Evolutionary conservation across 345 rosid species (phyloP), one percentile per base, ranked within the genome.

Genomic region (Moricandia arvensis): DNA sequence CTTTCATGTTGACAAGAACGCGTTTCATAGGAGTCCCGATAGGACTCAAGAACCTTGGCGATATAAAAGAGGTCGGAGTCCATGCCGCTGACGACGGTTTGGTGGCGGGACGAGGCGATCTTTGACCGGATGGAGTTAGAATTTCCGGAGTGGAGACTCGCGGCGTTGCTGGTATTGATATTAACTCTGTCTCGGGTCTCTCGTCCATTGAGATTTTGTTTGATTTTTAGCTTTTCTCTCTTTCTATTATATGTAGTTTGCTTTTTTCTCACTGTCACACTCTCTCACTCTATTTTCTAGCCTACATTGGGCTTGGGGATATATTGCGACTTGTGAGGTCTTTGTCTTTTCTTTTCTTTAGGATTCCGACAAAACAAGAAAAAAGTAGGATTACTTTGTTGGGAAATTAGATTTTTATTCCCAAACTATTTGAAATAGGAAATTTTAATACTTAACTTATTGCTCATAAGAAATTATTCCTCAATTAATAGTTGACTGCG

Each of bases 11-110:
- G 5, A 88, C 81, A 74, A 94, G 75, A 59, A 89, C 98, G 79
- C 97, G 87, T 89, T 91, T 94, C 98, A 94, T 91, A 5, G 98
- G 98, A 18, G 98, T 94, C 33, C 98, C 97, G 34, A 94, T 91
- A 4, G 98, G 98, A 59, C 96, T 90, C 86, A 94, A 72, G 67
- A 94, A 94, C 86, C 97, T 59, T 43, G 98, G 98, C 0, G 98
- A 94, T 72, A 94, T 94, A 74, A 94, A 91, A 35, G 98, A 94
- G 9, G 98, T 85, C 21, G 98, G 98, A 5, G 98, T 91, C 98
- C 98, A 90, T 60, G 95, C 94, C 4, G 80, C 82, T 54, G 98
- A 91, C 16, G 96, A 87, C 4, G 80, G 63, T 63, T 79, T 73
- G 47, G 87, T 93, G 0, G 87, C 88, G 15, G 89, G 95, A 62